phyloP scores from a whole-genome alignment of 192 early-diverging fungal genomes.

The Coemansia sp. region DNA sequence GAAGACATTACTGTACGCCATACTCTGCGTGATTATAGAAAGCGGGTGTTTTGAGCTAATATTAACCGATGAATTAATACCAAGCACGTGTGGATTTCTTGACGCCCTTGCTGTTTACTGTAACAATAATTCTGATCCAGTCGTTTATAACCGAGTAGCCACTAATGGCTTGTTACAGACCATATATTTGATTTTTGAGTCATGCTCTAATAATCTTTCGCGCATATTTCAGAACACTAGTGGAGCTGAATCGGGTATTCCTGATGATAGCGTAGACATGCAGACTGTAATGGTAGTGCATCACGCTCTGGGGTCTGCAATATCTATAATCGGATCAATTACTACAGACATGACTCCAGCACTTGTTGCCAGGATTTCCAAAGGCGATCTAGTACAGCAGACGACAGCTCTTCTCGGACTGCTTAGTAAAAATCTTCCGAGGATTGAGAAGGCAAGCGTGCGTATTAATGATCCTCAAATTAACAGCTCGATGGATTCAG shows the following conservation, averaged over 20 bases:
- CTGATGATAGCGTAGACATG: slow-evolving; percentile 8
- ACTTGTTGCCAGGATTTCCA: slow-evolving; percentile 9
- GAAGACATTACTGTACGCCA: slow-evolving; percentile 28
- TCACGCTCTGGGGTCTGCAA: slow-evolving; percentile 14
- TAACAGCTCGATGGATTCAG: background rate
- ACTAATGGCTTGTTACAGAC: background rate
- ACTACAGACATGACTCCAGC: slow-evolving; percentile 14
- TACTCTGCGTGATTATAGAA: slow-evolving; percentile 24
- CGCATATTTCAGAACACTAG: slow-evolving; percentile 13
- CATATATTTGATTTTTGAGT: slow-evolving; percentile 2
- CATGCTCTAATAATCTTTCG: slow-evolving; percentile 5
- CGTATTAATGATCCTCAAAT: background rate
- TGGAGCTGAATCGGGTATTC: background rate
- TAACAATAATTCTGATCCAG: slow-evolving; percentile 12
- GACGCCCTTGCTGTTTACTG: slow-evolving; percentile 41
- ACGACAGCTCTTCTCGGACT: slow-evolving; percentile 30
- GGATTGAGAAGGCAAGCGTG: slow-evolving; percentile 16
- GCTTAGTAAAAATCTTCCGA: slow-evolving; percentile 32
- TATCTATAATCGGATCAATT: slow-evolving; percentile 21
- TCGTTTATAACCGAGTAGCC: background rate
- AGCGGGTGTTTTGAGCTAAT: slow-evolving; percentile 10
- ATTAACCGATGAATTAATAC: background rate
- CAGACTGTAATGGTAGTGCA: slow-evolving; percentile 17
- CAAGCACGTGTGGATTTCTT: slow-evolving; percentile 22
- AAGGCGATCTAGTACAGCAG: slow-evolving; percentile 9